phyloP scores from a whole-genome alignment of 805 yeast species.

The Kodamaea kakaduensis region DNA sequence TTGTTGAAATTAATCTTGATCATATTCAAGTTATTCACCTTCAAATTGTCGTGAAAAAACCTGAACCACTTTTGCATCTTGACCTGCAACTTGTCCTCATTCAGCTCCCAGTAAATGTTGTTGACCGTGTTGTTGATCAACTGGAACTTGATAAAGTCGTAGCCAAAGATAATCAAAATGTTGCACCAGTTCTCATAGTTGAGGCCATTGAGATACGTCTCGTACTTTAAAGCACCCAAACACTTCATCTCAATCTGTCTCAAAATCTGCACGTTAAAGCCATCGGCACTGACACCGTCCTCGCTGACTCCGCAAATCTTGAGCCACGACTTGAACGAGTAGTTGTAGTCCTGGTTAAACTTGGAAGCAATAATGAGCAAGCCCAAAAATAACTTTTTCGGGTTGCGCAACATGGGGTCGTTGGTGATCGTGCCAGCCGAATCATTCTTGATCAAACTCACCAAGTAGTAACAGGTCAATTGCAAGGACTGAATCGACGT shows the following conservation, averaged over 20 bases:
- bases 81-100: conserved; percentile 15
- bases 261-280: conserved; percentile 46
- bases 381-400: conserved; percentile 64
- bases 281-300: conserved; percentile 10
- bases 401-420: conserved; percentile 34
- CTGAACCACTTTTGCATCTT: conserved; percentile 28
- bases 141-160: conserved; percentile 39
- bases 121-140: conserved; percentile 19
- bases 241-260: conserved; percentile 50
- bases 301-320: conserved; percentile 57
- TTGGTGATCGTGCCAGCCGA: conserved; percentile 7
- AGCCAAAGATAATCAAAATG: conserved; percentile 38
- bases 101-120: conserved; percentile 25
- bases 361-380: conserved; percentile 70
- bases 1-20: conserved; percentile 24
- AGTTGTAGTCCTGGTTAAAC: conserved; percentile 69
- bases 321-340: conserved; percentile 67
- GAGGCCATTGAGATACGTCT: conserved; percentile 47
- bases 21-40: conserved; percentile 19
- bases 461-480: conserved; percentile 62
- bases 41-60: conserved; percentile 22
- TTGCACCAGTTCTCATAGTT: conserved; percentile 49
- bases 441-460: conserved; percentile 35
- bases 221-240: conserved; percentile 52
- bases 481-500: conserved; percentile 61